Evolutionary conservation across 2,329 filamentous ascomycete genomes (phyloP), one percentile per base, ranked within the genome.

Genomic region (Epichloe brachyelytri): DNA sequence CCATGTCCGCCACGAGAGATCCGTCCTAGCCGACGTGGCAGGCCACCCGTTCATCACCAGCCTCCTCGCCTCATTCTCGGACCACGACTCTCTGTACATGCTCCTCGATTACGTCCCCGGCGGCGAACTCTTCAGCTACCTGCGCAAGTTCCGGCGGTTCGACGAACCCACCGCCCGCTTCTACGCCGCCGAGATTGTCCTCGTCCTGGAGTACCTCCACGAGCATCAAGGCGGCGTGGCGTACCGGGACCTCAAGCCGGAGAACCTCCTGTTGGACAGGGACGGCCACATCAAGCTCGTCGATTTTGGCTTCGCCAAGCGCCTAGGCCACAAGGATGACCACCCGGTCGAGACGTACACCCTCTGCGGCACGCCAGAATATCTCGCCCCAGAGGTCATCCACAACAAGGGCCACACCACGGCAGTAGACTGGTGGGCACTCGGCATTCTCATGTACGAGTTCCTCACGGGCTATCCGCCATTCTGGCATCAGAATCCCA

Each of bases 351-450:
- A 90, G 68, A 90, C 86, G 5, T 91, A 90, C 61, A 91, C 86
- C 3, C 75, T 91, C 30, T 91, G 86, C 66, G 86, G 86, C 48
- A 91, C 86, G 2, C 86, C 86, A 44, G 86, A 91, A 63, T 91
- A 91, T 65, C 79, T 91, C 44, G 86, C 86, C 2, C 86, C 86
- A 5, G 86, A 91, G 69, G 86, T 91, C 41, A 90, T 91, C 58
- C 80, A 88, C 57, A 89, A 88, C 64, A 88, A 87, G 63, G 86
- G 85, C 12, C 81, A 85, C 62, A 83, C 79, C 3, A 82, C 79
- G 2, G 85, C 86, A 14, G 86, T 91, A 37, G 86, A 91, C 71
- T 91, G 86, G 86, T 91, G 87, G 87, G 86, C 87, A 0, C 74
- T 93, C 58, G 87, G 87, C 26, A 89, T 91, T 57, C 68, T 93